Base-by-base conservation (phyloP, 176 grass and related monocot genomes). In the Carex kokanica region DNA sequence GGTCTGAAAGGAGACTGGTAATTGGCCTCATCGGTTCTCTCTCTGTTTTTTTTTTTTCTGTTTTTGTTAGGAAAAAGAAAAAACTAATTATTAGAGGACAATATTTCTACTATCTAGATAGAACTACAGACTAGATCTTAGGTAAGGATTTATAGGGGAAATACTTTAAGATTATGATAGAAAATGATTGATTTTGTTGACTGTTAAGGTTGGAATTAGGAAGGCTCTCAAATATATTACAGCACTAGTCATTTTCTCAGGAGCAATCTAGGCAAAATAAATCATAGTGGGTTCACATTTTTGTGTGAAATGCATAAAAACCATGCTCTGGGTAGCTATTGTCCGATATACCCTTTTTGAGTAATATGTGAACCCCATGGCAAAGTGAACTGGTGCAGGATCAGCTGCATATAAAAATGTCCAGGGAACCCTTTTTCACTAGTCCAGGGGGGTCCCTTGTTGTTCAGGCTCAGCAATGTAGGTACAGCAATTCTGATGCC, bases 201-300 rank as follows among this genome's bases (percentile, higher is more conserved):
- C 73, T 56, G 14, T 78, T 43, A 10, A 29, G 18, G 6, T 71
- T 71, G 8, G 8, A 24, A 18, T 3, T 78, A 32, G 73, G 51
- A 56, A 78, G 6, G 4, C 55, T 17, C 49, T 51, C 56, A 24
- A 56, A 55, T 47, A 71, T 23, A 21, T 20, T 71, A 43, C 12
- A 78, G 51, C 73, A 56, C 14, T 3, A 55, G 25, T 74, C 70
- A 74, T 74, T 78, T 78, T 78, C 73, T 78, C 13, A 20, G 47
- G 73, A 32, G 73, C 73, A 78, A 75, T 56, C 73, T 54, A 52
- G 32, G 25, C 15, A 56, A 74, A 15, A 29, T 53, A 77, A 23
- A 15, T 29, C 55, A 17, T 9, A 32, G 13, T 27, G 11, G 12
- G 49, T 78, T 54, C 25, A 78, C 25, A 52, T 56, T 78, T 78